Evolutionary conservation across 768 basidiomycete genomes (phyloP).

Genomic region (Boletus rufocinnamomeus): DNA sequence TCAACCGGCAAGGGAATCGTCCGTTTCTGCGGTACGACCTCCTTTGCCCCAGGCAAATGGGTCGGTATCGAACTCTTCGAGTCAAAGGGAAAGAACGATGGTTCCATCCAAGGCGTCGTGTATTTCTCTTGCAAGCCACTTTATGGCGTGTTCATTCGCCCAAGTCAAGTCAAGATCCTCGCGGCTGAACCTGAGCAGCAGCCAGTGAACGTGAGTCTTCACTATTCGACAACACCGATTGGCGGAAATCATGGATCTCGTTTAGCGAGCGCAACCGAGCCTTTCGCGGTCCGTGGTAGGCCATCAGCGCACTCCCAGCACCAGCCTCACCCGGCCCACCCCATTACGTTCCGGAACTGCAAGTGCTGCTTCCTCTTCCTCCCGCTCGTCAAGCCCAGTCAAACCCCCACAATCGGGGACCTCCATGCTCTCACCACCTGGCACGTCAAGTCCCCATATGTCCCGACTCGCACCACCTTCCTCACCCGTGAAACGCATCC

Average conservation of each 20-base stretch:
- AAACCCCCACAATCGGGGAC: constrained; percentile 39
- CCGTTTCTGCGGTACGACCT: constrained; percentile 81
- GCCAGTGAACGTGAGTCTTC: constrained; percentile 28
- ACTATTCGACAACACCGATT: background rate
- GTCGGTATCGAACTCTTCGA: constrained; percentile 88
- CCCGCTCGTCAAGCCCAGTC: constrained; percentile 66
- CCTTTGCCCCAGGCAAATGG: constrained; percentile 91
- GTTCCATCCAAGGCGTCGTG: constrained; percentile 69
- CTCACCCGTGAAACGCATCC: constrained; percentile 62
- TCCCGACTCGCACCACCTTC: constrained; percentile 37
- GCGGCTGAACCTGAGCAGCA: constrained; percentile 36
- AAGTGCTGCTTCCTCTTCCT: constrained; percentile 46
- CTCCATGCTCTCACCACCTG: constrained; percentile 34
- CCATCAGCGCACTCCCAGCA: constrained; percentile 65
- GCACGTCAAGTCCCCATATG: constrained; percentile 26
- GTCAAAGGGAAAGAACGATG: constrained; percentile 93
- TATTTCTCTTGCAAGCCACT: constrained; percentile 82
- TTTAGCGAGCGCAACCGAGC: constrained; percentile 31
- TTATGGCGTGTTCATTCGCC: constrained; percentile 88
- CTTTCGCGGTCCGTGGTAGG: constrained; percentile 39
- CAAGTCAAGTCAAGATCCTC: constrained; percentile 76
- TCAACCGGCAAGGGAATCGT: constrained; percentile 81
- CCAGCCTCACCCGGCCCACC: constrained; percentile 42
- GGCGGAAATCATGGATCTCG: background rate
- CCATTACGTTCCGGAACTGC: constrained; percentile 40